phyloP scores from a whole-genome alignment of 306 rosid genomes.

The Pueraria montana region DNA sequence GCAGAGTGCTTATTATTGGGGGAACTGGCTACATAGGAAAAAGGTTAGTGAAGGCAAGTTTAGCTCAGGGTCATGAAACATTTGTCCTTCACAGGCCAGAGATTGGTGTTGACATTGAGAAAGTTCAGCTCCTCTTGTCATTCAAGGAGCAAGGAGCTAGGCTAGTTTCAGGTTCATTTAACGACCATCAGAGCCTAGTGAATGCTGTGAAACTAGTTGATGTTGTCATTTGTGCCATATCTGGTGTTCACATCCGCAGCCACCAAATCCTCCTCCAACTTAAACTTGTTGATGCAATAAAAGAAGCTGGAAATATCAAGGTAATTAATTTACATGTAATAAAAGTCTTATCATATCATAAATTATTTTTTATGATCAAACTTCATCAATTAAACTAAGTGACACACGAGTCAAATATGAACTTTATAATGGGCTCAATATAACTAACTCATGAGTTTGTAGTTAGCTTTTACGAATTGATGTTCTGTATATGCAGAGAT shows the following conservation, averaged over 20 bases:
- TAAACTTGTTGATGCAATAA: constrained; percentile 75
- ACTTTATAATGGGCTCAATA: neutral
- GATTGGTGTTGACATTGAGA: constrained; percentile 78
- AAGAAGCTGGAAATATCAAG: constrained; percentile 79
- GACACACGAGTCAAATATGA: neutral
- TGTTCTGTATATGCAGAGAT: constrained; percentile 57
- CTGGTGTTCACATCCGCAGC: constrained; percentile 76
- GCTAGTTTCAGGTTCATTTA: constrained; percentile 61
- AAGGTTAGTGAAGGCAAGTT: constrained; percentile 77
- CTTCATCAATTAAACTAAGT: neutral
- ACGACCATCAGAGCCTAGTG: constrained; percentile 64
- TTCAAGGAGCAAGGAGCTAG: constrained; percentile 75
- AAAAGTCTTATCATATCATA: neutral
- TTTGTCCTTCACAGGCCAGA: constrained; percentile 71
- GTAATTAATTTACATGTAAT: constrained; percentile 36
- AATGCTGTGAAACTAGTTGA: constrained; percentile 71
- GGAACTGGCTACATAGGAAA: constrained; percentile 88
- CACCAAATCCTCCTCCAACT: constrained; percentile 79
- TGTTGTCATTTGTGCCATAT: constrained; percentile 77
- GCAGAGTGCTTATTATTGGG: constrained; percentile 75
- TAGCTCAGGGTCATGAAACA: constrained; percentile 67
- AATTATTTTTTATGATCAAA: neutral
- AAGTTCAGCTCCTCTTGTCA: constrained; percentile 67
- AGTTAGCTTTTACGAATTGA: neutral
- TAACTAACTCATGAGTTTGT: neutral